phyloP scores from a whole-genome alignment of 208 protist genomes.

The Crithidia expoeki region DNA sequence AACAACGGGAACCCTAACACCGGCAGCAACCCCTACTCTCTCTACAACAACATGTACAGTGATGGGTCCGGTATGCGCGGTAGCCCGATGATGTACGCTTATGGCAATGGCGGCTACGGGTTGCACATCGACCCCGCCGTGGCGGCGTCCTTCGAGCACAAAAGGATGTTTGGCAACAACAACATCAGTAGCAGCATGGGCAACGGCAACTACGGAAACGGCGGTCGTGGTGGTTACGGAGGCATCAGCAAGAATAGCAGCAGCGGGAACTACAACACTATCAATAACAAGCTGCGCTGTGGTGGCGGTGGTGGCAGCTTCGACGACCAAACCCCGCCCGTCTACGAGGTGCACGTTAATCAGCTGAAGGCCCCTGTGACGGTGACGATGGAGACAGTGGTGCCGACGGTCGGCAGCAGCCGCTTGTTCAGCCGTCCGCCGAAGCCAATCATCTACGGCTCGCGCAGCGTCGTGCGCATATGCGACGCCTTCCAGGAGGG shows the following conservation, averaged over 20 bases:
- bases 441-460: conserved; percentile 40
- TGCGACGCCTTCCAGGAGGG: conserved; percentile 74
- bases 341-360: conserved; percentile 77
- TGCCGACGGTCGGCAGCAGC: conserved; percentile 55
- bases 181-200: neutral
- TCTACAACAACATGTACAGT: conserved; percentile 20
- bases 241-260: conserved; percentile 5
- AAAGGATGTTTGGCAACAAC: too few relatives aligned
- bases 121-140: conserved; percentile 18
- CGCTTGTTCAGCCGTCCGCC: conserved; percentile 55
- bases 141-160: conserved; percentile 23
- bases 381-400: conserved; percentile 48
- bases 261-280: conserved; percentile 1
- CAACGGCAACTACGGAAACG: neutral
- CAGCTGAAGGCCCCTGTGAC: conserved; percentile 71
- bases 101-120: conserved; percentile 13
- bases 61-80: neutral
- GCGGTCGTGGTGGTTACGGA: neutral
- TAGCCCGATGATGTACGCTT: conserved; percentile 16
- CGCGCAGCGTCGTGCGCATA: conserved; percentile 50
- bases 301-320: conserved; percentile 9
- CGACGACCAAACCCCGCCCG: conserved; percentile 9
- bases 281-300: neutral
- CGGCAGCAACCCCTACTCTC: conserved; percentile 2
- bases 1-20: neutral